Evolutionary conservation across 805 yeast genomes (phyloP), one percentile per base, ranked within the genome.

Genomic region (Priceomyces fermenticarens): DNA sequence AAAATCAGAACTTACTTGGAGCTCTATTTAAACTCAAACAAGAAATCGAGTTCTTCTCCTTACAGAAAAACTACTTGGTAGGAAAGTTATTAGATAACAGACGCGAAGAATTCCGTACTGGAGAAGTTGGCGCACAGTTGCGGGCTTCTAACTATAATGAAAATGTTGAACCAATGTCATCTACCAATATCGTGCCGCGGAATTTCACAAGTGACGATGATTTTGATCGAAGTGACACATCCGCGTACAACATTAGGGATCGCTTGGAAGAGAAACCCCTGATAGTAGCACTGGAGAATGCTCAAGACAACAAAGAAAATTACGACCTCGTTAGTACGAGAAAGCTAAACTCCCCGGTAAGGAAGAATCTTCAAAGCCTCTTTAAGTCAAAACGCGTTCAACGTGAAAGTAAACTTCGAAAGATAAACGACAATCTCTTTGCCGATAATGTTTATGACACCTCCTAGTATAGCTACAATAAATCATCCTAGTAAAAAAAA

Each of bases 1-100:
- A 43, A 8, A 53, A 52, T 40, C 46, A 48, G 36, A 36, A 45
- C 16, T 39, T 54, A 20, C 27, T 44, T 10, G 38, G 48, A 30
- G 12, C 33, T 17, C 32, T 53, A 13, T 33, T 39, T 25, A 37
- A 32, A 17, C 48, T 47, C 23, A 54, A 54, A 38, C 35, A 35
- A 13, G 51, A 52, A 26, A 36, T 53, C 14, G 44, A 34, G 32
- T 30, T 47, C n/a, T 29, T 44, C 25, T 48, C 49, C 39, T 45
- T 44, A 8, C 40, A 49, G 34, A 38, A 43, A 10, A 37, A 40
- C 16, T 13, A 12, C 26, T 30, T 37, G 9, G 26, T 37, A n/a
- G 32, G 25, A 17, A 37, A 30, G 29, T 28, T 37, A 4, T 17
- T 30, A 4, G 28, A n/a, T n/a, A n/a, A n/a, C n/a, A n/a, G n/a